These are phyloP conservation scores for Elsinoe ampelina DNA, from an alignment of 2,329 filamentous ascomycete genomes.

Conservation along the genomic window DNA sequence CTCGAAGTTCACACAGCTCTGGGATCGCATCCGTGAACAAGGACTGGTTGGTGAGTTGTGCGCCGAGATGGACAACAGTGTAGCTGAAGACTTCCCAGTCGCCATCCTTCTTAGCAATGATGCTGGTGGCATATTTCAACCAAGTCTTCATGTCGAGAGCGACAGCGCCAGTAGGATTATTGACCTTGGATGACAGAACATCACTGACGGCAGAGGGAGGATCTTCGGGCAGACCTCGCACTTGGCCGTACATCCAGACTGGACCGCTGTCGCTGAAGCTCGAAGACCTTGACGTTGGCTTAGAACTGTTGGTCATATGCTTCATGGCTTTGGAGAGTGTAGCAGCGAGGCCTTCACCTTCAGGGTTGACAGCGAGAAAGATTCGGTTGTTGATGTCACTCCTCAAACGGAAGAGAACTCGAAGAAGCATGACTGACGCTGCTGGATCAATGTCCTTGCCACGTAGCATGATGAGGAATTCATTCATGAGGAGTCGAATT, in stretches of 20 bases:
- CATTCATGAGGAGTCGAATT: conserved; percentile 3
- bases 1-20: conserved; percentile 67
- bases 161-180: conserved; percentile 15
- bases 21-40: conserved; percentile 66
- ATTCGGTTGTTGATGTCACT: conserved; percentile 73
- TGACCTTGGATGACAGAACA: conserved; percentile 38
- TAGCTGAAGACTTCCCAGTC: conserved; percentile 88
- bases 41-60: conserved; percentile 82
- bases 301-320: conserved; percentile 3
- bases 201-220: conserved; percentile 41
- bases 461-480: conserved; percentile 26
- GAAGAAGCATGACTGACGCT: conserved; percentile 22
- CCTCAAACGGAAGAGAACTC: conserved; percentile 61
- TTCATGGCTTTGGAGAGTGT: conserved; percentile 38
- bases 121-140: conserved; percentile 15
- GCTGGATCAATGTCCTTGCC: conserved; percentile 25
- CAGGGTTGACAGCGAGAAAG: conserved; percentile 59
- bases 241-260: conserved; percentile 50
- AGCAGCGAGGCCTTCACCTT: conserved; percentile 63
- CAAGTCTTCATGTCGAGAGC: conserved; percentile 15
- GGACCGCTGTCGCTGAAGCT: conserved; percentile 22
- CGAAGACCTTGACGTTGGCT: conserved; percentile 13
- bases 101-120: conserved; percentile 15
- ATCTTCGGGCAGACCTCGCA: conserved; percentile 45
- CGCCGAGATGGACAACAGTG: conserved; percentile 72